Percentiles rank a stretch among this genome's conserved stretches.
Conservation (phyloP, 768 basidiomycete genomes). For the Kwoniella sp. region DNA sequence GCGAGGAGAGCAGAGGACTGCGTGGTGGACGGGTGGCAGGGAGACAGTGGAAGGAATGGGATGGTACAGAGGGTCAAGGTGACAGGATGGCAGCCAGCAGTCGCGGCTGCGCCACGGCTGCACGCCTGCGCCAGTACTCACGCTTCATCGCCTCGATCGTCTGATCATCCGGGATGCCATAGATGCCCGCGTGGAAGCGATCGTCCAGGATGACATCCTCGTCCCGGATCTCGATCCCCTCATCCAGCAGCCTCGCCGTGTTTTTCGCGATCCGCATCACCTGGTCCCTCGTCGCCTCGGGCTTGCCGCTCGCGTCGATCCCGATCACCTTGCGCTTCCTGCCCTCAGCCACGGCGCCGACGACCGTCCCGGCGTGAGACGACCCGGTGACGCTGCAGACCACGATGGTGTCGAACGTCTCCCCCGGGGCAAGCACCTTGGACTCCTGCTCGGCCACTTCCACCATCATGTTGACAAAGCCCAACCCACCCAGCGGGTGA, state of each 20-base stretch:
- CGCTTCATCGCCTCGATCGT: conserved; percentile 33
- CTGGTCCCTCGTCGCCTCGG: conserved; percentile 25
- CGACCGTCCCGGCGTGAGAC: conserved; percentile 30
- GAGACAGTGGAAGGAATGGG: too few species aligned
- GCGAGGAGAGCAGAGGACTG: too few species aligned
- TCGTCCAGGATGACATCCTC: conserved; percentile 27
- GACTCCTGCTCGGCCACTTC: conserved; percentile 32
- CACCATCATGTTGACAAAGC: conserved; percentile 26
- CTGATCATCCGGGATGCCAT: conserved; percentile 28
- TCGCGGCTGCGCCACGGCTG: neutral
- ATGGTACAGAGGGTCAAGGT: neutral
- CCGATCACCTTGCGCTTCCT: conserved; percentile 32
- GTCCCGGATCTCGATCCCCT: conserved; percentile 20
- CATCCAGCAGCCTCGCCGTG: conserved; percentile 24
- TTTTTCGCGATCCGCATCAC: conserved; percentile 26
- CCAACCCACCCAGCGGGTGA: conserved; percentile 31
- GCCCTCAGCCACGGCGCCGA: conserved; percentile 30
- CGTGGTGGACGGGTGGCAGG: too few species aligned
- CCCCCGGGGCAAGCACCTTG: conserved; percentile 18
- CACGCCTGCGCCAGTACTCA: too few species aligned
- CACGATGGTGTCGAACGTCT: conserved; percentile 35
- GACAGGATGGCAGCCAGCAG: too few species aligned
- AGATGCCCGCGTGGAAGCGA: conserved; percentile 33
- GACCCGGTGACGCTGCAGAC: conserved; percentile 38
- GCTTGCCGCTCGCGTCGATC: conserved; percentile 34